Evolutionary conservation across 1,284 basidiomycete genomes (phyloP).

Genomic region (Xanthoconium separans): DNA sequence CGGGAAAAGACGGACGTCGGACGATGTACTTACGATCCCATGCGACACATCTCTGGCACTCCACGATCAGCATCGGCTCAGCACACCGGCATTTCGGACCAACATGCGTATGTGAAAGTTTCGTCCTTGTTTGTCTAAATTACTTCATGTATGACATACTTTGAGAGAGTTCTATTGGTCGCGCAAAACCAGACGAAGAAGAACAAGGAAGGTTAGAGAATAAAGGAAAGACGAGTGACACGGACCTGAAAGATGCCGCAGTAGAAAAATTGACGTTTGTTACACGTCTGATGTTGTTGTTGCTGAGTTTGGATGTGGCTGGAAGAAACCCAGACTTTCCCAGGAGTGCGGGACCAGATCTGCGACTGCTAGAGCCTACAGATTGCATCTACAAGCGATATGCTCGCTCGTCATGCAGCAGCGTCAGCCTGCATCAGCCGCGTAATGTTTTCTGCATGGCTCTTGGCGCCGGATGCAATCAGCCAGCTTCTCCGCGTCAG

Average conservation of each 20-base stretch:
- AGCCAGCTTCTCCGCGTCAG: conserved; percentile 6
- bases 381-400: neutral
- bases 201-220: neutral
- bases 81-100: neutral
- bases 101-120: neutral
- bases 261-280: neutral
- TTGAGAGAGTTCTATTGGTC: neutral
- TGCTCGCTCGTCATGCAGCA: neutral
- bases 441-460: neutral
- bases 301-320: neutral
- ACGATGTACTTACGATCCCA: neutral
- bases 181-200: no score
- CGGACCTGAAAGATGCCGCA: neutral
- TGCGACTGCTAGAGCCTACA: neutral
- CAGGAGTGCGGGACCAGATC: conserved; percentile 1
- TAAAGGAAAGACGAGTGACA: neutral
- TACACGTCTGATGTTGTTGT: conserved; percentile 7
- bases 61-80: conserved; percentile 7
- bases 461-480: neutral
- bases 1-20: conserved; percentile 5
- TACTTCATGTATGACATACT: neutral
- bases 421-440: neutral
- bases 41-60: neutral
- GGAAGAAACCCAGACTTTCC: neutral
- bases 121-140: conserved; percentile 1